Evolutionary conservation across 176 grass and related monocot species (phyloP).

Genomic region (Avena sativa): DNA sequence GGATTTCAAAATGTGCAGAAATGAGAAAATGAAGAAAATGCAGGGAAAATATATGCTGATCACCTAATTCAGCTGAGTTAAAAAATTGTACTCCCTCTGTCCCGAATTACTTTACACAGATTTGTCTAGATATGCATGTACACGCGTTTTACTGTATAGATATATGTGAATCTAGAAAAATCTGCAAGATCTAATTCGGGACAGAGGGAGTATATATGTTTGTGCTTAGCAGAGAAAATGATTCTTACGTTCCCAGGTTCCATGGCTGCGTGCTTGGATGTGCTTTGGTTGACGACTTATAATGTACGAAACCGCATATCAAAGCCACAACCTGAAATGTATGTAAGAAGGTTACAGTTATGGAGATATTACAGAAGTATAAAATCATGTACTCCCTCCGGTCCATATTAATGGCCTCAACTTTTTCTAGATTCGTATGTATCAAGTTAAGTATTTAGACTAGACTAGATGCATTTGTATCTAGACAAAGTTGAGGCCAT

Average conservation of each 20-base stretch:
- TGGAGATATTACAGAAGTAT: conserved; percentile 9
- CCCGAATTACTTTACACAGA: too few relatives aligned
- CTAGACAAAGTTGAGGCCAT: too few relatives aligned
- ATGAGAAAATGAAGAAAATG: conserved; percentile 5
- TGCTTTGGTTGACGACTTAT: conserved; percentile 87
- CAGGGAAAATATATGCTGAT: neutral
- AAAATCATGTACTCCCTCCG: neutral
- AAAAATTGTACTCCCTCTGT: neutral
- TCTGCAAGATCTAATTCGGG: too few relatives aligned
- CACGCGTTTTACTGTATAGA: too few relatives aligned
- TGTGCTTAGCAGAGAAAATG: neutral
- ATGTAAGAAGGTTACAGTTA: conserved; percentile 12
- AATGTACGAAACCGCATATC: conserved; percentile 92
- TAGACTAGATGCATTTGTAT: too few relatives aligned
- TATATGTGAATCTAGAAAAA: too few relatives aligned
- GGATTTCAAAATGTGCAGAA: conserved; percentile 25
- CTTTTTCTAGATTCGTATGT: too few relatives aligned
- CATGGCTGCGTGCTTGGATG: conserved; percentile 89
- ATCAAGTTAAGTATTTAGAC: too few relatives aligned
- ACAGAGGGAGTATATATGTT: neutral
- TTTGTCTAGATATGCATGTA: too few relatives aligned
- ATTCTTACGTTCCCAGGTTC: conserved; percentile 90
- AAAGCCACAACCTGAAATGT: conserved; percentile 83
- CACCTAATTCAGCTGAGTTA: conserved; percentile 4
- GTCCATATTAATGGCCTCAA: too few relatives aligned